Base-by-base conservation (phyloP, 2,329 filamentous ascomycete genomes). In the Nemania diffusa region DNA sequence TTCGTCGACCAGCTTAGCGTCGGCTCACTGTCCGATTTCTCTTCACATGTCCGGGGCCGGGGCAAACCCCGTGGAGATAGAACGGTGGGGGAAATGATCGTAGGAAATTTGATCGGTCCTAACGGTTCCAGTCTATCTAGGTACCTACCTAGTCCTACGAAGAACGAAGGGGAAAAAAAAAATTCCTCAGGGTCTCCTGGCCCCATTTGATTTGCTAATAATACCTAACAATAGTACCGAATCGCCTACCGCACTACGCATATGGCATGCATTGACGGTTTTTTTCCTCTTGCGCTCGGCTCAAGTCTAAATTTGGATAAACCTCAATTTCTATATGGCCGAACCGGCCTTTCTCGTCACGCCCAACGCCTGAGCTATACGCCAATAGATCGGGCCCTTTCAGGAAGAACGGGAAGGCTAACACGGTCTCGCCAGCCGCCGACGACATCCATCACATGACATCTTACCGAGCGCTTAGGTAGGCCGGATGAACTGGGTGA, bases 1-100 rank as follows among this genome's bases (percentile, higher is more conserved):
- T n/a, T 46, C 26, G 42, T 22, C n/a, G 29, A 9, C 29, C 46
- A 58, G 20, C 55, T 52, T 67, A 50, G 60, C 55, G 55, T 59
- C 60, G 64, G 64, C 24, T 29, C 40, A 59, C 34, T 63, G 58
- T 27, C 59, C 64, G 48, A 48, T 63, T 66, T 58, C 64, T 58
- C 59, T 42, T 40, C 24, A 26, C 29, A 64, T 63, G 40, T 37
- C 64, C 48, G 64, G 63, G 59, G 20, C 42, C 51, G 58, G 55
- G 58, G 20, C 34, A 56, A 52, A 55, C 55, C 46, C 48, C 40
- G 64, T 63, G 55, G 53, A 58, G 48, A 59, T 20, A 29, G 15
- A n/a, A 59, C 24, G 32, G 5, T 46, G 20, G 22, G 42, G 27
- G 42, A 62, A 53, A 37, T 26, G 15, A 37, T 46, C 11, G 17